phyloP scores from a whole-genome alignment of 2,329 filamentous ascomycete genomes.

The Aspergillus tanneri region DNA sequence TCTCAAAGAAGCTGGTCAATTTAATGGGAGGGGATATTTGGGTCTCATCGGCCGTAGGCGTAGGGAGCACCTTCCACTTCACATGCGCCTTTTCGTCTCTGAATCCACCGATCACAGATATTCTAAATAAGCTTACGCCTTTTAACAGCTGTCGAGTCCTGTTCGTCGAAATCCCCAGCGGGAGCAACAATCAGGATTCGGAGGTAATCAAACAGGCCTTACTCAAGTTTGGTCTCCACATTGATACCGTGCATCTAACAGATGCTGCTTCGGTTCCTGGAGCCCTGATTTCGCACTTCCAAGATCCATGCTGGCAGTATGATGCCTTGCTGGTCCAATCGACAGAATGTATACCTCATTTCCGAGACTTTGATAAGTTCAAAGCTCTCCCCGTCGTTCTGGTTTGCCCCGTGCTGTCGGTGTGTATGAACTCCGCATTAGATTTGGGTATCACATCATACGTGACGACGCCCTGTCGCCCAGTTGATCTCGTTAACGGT shows the following conservation, averaged over 20 bases:
- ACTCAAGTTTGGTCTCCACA: constrained; percentile 70
- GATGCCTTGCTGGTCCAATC: constrained; percentile 96
- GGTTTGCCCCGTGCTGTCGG: constrained; percentile 81
- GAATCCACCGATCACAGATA: constrained; percentile 71
- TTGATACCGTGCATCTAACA: constrained; percentile 78
- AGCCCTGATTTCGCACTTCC: constrained; percentile 50
- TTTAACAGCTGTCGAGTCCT: constrained; percentile 90
- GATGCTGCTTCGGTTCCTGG: constrained; percentile 61
- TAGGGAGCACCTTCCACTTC: constrained; percentile 94
- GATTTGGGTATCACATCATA: constrained; percentile 96
- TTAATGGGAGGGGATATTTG: constrained; percentile 96
- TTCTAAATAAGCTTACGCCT: constrained; percentile 75
- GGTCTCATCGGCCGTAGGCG: constrained; percentile 89
- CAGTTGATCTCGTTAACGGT: constrained; percentile 91
- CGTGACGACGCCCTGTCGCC: constrained; percentile 93
- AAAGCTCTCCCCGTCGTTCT: constrained; percentile 97
- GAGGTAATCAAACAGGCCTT: constrained; percentile 74
- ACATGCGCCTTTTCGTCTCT: constrained; percentile 88
- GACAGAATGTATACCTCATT: constrained; percentile 79
- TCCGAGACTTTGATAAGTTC: constrained; percentile 88
- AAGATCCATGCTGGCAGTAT: constrained; percentile 62
- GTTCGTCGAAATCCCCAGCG: constrained; percentile 93
- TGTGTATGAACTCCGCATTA: constrained; percentile 88
- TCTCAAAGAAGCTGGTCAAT: constrained; percentile 90
- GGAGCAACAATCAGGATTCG: constrained; percentile 65